Evolutionary conservation across 2,329 filamentous ascomycete genomes (phyloP).

Genomic region (Exserohilum turcica): DNA sequence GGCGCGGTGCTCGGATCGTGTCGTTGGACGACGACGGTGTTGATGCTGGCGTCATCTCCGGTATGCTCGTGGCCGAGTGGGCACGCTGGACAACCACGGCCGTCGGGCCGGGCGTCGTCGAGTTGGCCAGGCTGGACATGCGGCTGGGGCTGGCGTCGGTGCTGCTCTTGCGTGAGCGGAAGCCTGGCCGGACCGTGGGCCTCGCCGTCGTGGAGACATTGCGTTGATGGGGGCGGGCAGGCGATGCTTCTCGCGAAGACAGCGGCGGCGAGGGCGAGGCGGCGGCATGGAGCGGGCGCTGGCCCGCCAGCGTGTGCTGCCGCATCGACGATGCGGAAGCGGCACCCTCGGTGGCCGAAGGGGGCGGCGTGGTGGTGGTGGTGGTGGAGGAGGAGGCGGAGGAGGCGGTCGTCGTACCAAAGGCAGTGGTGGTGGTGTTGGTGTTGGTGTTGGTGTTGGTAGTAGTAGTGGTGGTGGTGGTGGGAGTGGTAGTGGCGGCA

Average conservation of each 20-base stretch:
- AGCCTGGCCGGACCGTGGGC: slow-evolving; percentile 31
- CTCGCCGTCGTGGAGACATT: slow-evolving; percentile 26
- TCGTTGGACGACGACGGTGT: slow-evolving; percentile 62
- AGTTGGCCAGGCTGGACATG: slow-evolving; percentile 41
- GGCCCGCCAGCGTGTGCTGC: slow-evolving; percentile 32
- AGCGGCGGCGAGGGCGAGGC: slow-evolving; percentile 49
- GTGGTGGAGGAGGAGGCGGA: slow-evolving; percentile 16
- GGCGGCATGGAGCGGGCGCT: slow-evolving; percentile 39
- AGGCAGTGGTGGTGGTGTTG: slow-evolving; percentile 18
- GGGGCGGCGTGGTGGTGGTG: slow-evolving; percentile 10
- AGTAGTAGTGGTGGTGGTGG: slow-evolving; percentile 6
- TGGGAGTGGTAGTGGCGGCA: slow-evolving; percentile 9
- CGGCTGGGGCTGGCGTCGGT: slow-evolving; percentile 51
- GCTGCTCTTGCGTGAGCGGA: slow-evolving; percentile 53
- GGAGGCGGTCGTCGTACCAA: background rate
- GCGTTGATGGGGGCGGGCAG: slow-evolving; percentile 45
- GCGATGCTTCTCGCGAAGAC: slow-evolving; percentile 56
- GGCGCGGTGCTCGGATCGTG: slow-evolving; percentile 55
- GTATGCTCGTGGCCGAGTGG: slow-evolving; percentile 70
- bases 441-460: slow-evolving; percentile 14
- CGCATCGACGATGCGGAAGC: slow-evolving; percentile 26
- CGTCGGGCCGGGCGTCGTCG: slow-evolving; percentile 59
- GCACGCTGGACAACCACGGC: slow-evolving; percentile 68
- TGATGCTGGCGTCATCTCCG: slow-evolving; percentile 65
- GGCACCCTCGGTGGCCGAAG: slow-evolving; percentile 22